Evolutionary conservation across 257 asterid species (phyloP).

Genomic region (Paulownia fortunei): DNA sequence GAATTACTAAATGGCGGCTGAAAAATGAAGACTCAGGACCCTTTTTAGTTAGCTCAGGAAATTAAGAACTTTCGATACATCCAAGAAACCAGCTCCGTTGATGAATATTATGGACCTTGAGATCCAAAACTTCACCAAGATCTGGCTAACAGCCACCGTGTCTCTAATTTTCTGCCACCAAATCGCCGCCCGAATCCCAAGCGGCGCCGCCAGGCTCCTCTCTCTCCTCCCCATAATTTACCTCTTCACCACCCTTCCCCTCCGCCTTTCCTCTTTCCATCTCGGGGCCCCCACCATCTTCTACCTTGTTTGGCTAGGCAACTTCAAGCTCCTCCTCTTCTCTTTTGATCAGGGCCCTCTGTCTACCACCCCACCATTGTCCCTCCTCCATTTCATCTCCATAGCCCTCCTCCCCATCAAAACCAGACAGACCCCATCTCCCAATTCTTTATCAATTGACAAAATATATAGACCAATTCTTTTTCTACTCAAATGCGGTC

Average conservation of each 20-base stretch:
- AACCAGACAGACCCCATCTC: constrained; percentile 22
- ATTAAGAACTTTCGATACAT: no score
- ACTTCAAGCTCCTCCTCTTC: constrained; percentile 77
- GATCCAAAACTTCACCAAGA: constrained; percentile 40
- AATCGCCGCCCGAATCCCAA: constrained; percentile 43
- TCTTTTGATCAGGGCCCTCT: constrained; percentile 63
- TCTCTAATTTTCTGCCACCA: constrained; percentile 54
- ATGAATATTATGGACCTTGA: constrained; percentile 34
- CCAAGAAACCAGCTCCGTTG: neutral
- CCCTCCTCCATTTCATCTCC: constrained; percentile 61
- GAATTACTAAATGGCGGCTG: no score
- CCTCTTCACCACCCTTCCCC: constrained; percentile 63
- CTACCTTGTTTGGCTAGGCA: constrained; percentile 74
- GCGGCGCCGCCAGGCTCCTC: constrained; percentile 52
- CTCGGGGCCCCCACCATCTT: constrained; percentile 50
- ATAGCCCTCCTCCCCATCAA: constrained; percentile 68
- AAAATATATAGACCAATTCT: neutral
- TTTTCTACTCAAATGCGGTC: constrained; percentile 32
- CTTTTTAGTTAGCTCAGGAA: no score
- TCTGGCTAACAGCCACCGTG: constrained; percentile 51
- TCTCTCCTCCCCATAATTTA: constrained; percentile 57
- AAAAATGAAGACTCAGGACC: no score
- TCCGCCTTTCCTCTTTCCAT: constrained; percentile 49
- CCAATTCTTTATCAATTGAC: neutral
- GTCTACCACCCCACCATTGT: constrained; percentile 36